Percentiles rank a stretch among this genome's conserved stretches.
Conservation (phyloP, 371 early-diverging fungal species). For the Mucor indicus region DNA sequence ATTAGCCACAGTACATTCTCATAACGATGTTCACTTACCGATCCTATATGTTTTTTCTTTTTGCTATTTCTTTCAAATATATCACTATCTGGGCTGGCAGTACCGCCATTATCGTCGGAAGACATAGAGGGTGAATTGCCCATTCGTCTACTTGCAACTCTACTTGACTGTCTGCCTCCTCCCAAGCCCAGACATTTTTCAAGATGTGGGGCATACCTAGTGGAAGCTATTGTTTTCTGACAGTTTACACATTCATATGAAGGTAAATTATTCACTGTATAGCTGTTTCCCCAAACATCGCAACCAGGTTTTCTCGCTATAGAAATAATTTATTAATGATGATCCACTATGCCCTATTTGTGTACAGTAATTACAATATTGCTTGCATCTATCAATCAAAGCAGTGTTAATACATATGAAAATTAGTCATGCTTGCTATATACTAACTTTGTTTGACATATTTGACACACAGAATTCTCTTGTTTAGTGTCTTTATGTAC, state of each 20-base stretch:
- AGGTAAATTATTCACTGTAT: constrained; percentile 53
- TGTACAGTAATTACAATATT: constrained; percentile 33
- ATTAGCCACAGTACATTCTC: background rate
- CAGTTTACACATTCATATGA: constrained; percentile 79
- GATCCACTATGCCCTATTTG: too few species aligned
- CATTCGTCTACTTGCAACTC: constrained; percentile 60
- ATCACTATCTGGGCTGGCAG: constrained; percentile 17
- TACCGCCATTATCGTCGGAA: constrained; percentile 28
- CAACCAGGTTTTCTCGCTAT: constrained; percentile 52
- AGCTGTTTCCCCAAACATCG: constrained; percentile 74
- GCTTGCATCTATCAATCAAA: constrained; percentile 14
- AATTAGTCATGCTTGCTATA: background rate
- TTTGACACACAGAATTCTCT: constrained; percentile 57
- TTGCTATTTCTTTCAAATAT: constrained; percentile 6
- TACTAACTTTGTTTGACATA: constrained; percentile 65
- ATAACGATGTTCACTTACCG: constrained; percentile 3
- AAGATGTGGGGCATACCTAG: constrained; percentile 83
- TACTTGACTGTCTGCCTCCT: constrained; percentile 68
- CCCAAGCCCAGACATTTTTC: constrained; percentile 88
- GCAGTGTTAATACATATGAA: background rate
- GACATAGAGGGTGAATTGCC: constrained; percentile 20
- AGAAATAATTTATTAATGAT: background rate
- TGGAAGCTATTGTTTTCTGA: constrained; percentile 70
- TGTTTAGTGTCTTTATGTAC: constrained; percentile 62
- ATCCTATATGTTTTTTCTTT: constrained; percentile 12